A percentile compares a stretch with the other conserved stretches of the same genome.
Conservation (phyloP, 768 basidiomycete genomes). For the Sporobolomyces phaffii region DNA sequence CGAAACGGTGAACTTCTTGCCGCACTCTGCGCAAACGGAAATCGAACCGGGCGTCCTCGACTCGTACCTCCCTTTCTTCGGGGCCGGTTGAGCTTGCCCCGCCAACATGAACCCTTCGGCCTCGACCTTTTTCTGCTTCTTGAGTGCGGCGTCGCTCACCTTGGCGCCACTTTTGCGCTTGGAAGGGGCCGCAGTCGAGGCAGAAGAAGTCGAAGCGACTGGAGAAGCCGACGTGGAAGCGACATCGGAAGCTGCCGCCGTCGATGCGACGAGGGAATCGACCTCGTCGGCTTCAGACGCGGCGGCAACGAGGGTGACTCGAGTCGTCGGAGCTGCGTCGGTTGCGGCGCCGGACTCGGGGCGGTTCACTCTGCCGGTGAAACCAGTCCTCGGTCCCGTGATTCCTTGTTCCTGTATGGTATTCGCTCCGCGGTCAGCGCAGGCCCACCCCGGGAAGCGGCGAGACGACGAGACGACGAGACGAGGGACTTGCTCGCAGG, state of each 20-base stretch:
- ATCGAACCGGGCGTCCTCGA: slow-evolving; percentile 57
- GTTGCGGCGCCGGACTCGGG: not conserved
- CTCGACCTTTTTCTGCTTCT: slow-evolving; percentile 47
- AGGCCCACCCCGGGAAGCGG: not conserved
- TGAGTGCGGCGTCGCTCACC: slow-evolving; percentile 50
- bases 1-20: slow-evolving; percentile 64
- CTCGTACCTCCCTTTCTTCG: slow-evolving; percentile 42
- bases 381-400: slow-evolving; percentile 44
- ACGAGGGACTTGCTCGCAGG: slow-evolving; percentile 53
- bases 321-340: not conserved
- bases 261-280: not conserved
- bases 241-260: not conserved
- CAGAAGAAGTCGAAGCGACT: not conserved
- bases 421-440: not conserved
- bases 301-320: not conserved
- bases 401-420: slow-evolving; percentile 54
- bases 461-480: too few species aligned
- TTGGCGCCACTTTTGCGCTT: slow-evolving; percentile 53
- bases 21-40: slow-evolving; percentile 71
- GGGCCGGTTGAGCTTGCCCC: slow-evolving; percentile 62
- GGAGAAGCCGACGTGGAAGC: slow-evolving; percentile 5
- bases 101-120: slow-evolving; percentile 53
- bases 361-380: slow-evolving; percentile 10
- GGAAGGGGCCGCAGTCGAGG: slow-evolving; percentile 46
- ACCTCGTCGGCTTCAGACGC: not conserved